Conservation (phyloP, 306 rosid species). For the Corylus heterophylla region DNA sequence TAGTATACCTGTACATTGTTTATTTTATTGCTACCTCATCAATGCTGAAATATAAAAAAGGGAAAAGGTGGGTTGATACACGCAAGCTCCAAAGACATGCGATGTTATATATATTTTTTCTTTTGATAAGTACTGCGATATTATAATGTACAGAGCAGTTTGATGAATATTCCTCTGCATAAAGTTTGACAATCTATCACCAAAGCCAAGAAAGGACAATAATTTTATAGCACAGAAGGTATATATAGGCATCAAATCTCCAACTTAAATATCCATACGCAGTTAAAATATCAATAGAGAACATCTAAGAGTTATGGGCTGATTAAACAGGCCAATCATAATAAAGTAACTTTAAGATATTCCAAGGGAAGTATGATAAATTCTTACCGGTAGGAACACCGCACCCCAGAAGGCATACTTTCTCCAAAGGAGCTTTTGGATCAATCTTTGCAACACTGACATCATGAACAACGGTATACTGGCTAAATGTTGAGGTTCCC, state of each 20-base stretch:
- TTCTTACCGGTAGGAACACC: conserved; percentile 78
- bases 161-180: neutral
- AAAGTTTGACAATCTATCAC: neutral
- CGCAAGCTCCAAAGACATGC: neutral
- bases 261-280: neutral
- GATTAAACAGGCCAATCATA: neutral
- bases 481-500: conserved; percentile 98
- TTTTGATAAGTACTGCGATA: neutral
- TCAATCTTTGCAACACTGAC: conserved; percentile 94
- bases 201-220: neutral
- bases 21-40: neutral
- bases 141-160: neutral
- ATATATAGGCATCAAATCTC: neutral
- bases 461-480: conserved; percentile 93
- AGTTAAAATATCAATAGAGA: neutral
- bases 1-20: neutral
- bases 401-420: conserved; percentile 97
- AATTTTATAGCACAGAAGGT: neutral
- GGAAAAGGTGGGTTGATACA: neutral
- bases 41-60: neutral
- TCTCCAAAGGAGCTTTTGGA: conserved; percentile 76
- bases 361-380: neutral
- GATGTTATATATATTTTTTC: neutral
- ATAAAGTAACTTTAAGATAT: neutral
- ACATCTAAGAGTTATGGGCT: neutral